These are phyloP conservation scores for Cylindrotheca closterium DNA, from an alignment of 108 stramenopile species.

Conservation along the genomic window DNA sequence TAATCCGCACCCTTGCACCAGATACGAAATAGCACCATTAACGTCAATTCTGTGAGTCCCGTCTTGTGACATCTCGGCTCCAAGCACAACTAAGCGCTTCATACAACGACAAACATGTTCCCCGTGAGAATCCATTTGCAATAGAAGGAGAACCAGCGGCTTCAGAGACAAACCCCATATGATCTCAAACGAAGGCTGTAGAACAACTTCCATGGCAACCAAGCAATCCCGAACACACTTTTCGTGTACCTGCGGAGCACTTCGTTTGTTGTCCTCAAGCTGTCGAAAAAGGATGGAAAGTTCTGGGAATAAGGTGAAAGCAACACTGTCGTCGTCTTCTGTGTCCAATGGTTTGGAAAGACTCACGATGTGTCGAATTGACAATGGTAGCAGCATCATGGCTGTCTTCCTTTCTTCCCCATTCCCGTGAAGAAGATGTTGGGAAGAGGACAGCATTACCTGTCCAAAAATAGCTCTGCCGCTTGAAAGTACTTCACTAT, in stretches of 20 bases:
- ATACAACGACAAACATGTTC: conserved; percentile 18
- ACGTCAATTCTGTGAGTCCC: conserved; percentile 35
- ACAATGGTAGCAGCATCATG: conserved; percentile 49
- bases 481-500: conserved; percentile 13
- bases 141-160: conserved; percentile 28
- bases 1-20: conserved; percentile 67
- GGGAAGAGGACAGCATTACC: conserved; percentile 43
- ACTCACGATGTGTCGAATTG: conserved; percentile 49
- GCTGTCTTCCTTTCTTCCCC: conserved; percentile 20
- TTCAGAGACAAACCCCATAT: conserved; percentile 20
- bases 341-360: conserved; percentile 30
- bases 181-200: conserved; percentile 14
- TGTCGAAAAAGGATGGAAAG: conserved; percentile 40
- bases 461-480: conserved; percentile 47
- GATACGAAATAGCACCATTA: conserved; percentile 55
- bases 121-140: conserved; percentile 11
- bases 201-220: conserved; percentile 12
- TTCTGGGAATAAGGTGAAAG: conserved; percentile 33
- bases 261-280: neutral
- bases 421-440: conserved; percentile 32
- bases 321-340: conserved; percentile 39
- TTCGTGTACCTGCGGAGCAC: conserved; percentile 8
- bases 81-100: conserved; percentile 31
- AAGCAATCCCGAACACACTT: conserved; percentile 32
- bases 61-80: conserved; percentile 40